Evolutionary conservation across 1,284 basidiomycete genomes (phyloP), one percentile per base, ranked within the genome.

Genomic region (Ustilago vetiveriae): DNA sequence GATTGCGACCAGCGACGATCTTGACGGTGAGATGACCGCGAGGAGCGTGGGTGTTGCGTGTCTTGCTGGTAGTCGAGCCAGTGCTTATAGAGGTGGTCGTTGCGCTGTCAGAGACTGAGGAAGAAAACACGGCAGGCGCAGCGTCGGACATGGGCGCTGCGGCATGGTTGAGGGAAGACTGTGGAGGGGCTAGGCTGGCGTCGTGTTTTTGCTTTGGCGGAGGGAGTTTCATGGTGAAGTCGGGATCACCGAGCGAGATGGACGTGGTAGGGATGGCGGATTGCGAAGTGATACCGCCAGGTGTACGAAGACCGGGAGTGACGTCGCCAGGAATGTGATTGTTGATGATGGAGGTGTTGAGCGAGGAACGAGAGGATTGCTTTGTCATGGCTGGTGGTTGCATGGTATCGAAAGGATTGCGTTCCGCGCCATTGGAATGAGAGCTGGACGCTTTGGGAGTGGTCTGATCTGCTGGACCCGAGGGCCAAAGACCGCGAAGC

Each of bases 1-100:
- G 88, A n/a, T 88, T 88, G 55, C 92, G 88, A 5, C 92, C 96
- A 63, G 90, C 89, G 82, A 98, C 92, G 82, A 99, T 88, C 84
- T 97, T 97, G 84, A 99, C 90, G 75, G 92, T 92, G 54, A 99
- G 89, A 85, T 90, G 92, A 76, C 90, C 96, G 82, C 85, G 88
- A 9, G 83, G 82, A 21, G 75, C 77, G 13, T 54, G 46, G 10
- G 76, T 79, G 41, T 77, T 78, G 22, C 80, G 75, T 14, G 77
- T 77, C 45, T 55, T 52, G 35, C 26, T 63, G 4, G 38, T 37
- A 43, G 19, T 26, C 1, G 65, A 51, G 16, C 36, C 14, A 24
- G 36, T 40, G 52, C 29, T 41, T 46, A 22, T 24, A 41, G 8
- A 36, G 45, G 13, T n/a, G n/a, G n/a, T n/a, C n/a, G n/a, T 10